A percentile compares a stretch with the other conserved stretches of the same genome.
phyloP scores from a whole-genome alignment of 768 basidiomycete genomes.

The Termitomyces sp. region DNA sequence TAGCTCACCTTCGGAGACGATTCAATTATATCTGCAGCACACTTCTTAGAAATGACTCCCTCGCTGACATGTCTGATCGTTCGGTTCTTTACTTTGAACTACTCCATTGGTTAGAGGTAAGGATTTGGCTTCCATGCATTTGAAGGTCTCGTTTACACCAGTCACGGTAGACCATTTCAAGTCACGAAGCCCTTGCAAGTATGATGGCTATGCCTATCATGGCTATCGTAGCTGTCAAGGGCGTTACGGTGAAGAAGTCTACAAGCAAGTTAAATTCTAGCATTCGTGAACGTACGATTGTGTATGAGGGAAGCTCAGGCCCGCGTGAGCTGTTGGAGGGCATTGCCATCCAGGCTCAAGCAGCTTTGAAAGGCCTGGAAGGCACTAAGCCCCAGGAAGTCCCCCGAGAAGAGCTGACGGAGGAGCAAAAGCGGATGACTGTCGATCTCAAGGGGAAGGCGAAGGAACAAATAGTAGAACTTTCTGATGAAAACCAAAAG shows the following conservation, averaged over 20 bases:
- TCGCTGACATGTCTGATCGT: constrained; percentile 93
- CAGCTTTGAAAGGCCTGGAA: constrained; percentile 85
- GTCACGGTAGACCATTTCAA: constrained; percentile 73
- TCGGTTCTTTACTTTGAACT: constrained; percentile 82
- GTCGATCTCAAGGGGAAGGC: constrained; percentile 61
- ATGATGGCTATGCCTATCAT: constrained; percentile 99
- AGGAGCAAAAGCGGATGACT: constrained; percentile 88
- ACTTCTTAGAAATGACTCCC: constrained; percentile 86
- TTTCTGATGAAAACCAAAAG: constrained; percentile 74
- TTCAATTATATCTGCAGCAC: constrained; percentile 88
- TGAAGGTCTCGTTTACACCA: constrained; percentile 3
- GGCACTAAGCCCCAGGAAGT: constrained; percentile 50
- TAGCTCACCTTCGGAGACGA: constrained; percentile 87
- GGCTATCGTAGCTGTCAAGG: constrained; percentile 70
- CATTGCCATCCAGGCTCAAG: constrained; percentile 89
- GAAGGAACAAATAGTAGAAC: constrained; percentile 44
- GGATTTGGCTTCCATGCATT: constrained; percentile 2
- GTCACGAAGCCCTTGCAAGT: constrained; percentile 88
- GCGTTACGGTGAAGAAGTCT: constrained; percentile 53
- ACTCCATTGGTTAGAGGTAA: constrained; percentile 89
- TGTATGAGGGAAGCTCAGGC: constrained; percentile 89
- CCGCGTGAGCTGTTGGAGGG: constrained; percentile 91
- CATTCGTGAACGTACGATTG: constrained; percentile 75
- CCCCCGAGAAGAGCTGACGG: constrained; percentile 67
- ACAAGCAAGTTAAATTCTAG: constrained; percentile 39